Percentiles rank a stretch among this genome's conserved stretches.
phyloP scores from a whole-genome alignment of 345 rosid genomes.

The Hypericum androsaemum region DNA sequence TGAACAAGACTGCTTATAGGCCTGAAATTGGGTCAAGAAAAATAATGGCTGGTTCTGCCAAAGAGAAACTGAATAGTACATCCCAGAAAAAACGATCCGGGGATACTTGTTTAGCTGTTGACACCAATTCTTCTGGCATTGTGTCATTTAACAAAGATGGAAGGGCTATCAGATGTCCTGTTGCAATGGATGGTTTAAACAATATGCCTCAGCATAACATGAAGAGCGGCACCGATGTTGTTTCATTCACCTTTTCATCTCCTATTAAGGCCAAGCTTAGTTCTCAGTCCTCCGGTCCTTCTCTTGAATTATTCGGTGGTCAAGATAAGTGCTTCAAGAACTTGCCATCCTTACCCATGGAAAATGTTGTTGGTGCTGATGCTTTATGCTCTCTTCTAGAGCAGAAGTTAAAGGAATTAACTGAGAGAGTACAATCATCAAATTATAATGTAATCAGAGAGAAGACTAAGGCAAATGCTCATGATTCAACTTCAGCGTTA shows the following conservation, averaged over 20 bases:
- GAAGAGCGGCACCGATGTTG: slow-evolving; percentile 52
- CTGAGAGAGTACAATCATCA: slow-evolving; percentile 51
- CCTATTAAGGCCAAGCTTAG: slow-evolving; percentile 40
- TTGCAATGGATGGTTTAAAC: slow-evolving; percentile 27
- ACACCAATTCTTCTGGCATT: slow-evolving; percentile 24
- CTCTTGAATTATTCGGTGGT: slow-evolving; percentile 14
- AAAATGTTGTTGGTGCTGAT: slow-evolving; percentile 39
- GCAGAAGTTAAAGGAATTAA: slow-evolving; percentile 59
- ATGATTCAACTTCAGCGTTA: slow-evolving; percentile 11
- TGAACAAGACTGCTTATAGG: slow-evolving; percentile 28
- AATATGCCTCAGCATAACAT: slow-evolving; percentile 20
- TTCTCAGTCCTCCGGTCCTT: slow-evolving; percentile 22
- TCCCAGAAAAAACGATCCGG: slow-evolving; percentile 33
- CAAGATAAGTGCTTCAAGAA: slow-evolving; percentile 19
- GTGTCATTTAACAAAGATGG: slow-evolving; percentile 27
- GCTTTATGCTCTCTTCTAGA: slow-evolving; percentile 61
- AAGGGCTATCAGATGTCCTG: slow-evolving; percentile 32
- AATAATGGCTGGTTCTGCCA: slow-evolving; percentile 23
- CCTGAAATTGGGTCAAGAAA: slow-evolving; percentile 29
- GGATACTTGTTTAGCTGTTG: slow-evolving; percentile 21
- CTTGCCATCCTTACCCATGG: slow-evolving; percentile 25
- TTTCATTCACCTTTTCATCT: slow-evolving; percentile 82
- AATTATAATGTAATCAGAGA: slow-evolving; percentile 35
- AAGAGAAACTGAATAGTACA: slow-evolving; percentile 34
- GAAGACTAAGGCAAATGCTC: slow-evolving; percentile 24